Base-by-base conservation (phyloP, 192 early-diverging fungal genomes). In the Obelidium mucronatum region DNA sequence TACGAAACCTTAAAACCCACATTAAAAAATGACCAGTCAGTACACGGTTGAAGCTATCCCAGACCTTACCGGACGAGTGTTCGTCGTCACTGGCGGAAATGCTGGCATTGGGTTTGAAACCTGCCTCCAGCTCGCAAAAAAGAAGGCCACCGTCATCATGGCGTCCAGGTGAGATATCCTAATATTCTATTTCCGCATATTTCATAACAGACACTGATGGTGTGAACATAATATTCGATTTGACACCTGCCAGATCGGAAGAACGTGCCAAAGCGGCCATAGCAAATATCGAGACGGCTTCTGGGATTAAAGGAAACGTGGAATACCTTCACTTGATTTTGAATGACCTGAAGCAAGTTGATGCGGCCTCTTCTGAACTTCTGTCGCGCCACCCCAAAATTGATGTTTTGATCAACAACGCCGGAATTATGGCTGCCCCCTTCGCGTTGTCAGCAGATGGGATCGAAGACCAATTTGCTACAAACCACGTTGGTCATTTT, bases 391-490 rank as follows among this genome's bases (percentile, higher is more conserved):
- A 84, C 33, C 54, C 42, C 35, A 62, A 56, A 11, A 70, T 91
- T 2, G 79, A 91, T 67, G 79, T 86, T 22, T 64, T 91, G 28
- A 75, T 90, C n/a, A 86, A 88, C 82, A 92, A 91, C 79, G 91
- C 90, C n/a, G 24, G 91, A 75, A 84, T 93, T 26, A 92, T 93
- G 91, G 78, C 78, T 37, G 72, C 81, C 6, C 90, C 92, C 2
- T 84, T 79, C 24, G 54, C 71, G 0, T 81, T 86, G 40, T 82
- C 86, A 37, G 77, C 66, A 31, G 86, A 93, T 42, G 88, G 86
- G 26, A 87, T 92, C n/a, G 92, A 92, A 80, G 39, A 78, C 63
- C 91, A 92, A 73, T 88, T 91, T 52, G 84, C 83, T 11, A 89
- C 86, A 22, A 93, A 93, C 83, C 89, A 92, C 53, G 63, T 93